Percentiles rank a stretch among this genome's conserved stretches.
Conservation (phyloP, 257 asterid species). For the Solanum ossicruentum region DNA sequence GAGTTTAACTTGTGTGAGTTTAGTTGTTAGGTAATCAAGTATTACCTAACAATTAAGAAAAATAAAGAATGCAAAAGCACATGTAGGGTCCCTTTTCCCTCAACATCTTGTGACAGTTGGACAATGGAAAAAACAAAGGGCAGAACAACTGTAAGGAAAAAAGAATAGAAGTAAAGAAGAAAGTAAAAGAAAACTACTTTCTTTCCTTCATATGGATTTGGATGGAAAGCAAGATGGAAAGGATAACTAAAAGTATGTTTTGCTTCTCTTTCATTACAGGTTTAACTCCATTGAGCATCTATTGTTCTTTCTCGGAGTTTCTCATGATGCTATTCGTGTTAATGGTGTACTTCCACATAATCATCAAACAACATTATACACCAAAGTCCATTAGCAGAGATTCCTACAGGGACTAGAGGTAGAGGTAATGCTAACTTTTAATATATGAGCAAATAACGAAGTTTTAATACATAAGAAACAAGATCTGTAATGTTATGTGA, state of each 20-base stretch:
- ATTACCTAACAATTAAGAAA: not conserved
- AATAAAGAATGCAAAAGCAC: not conserved
- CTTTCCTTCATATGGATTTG: not conserved
- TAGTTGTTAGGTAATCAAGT: not conserved
- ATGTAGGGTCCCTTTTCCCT: not conserved
- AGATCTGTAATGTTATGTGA: not conserved
- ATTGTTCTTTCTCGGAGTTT: not conserved
- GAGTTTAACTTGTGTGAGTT: slow-evolving; percentile 1
- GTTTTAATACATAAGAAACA: not conserved
- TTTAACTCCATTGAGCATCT: not conserved
- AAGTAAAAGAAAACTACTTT: not conserved
- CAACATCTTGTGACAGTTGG: not conserved
- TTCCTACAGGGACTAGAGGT: not conserved
- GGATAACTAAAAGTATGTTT: not conserved
- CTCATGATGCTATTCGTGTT: not conserved
- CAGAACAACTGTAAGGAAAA: not conserved
- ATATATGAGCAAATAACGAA: not conserved
- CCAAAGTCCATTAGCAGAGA: not conserved
- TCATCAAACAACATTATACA: not conserved
- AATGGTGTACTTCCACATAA: not conserved
- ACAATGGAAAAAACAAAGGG: not conserved
- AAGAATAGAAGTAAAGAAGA: not conserved
- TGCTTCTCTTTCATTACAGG: not conserved
- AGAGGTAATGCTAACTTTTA: not conserved
- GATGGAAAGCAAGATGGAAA: not conserved